Evolutionary conservation across 768 basidiomycete genomes (phyloP).

Genomic region (Tulasnella sp.): DNA sequence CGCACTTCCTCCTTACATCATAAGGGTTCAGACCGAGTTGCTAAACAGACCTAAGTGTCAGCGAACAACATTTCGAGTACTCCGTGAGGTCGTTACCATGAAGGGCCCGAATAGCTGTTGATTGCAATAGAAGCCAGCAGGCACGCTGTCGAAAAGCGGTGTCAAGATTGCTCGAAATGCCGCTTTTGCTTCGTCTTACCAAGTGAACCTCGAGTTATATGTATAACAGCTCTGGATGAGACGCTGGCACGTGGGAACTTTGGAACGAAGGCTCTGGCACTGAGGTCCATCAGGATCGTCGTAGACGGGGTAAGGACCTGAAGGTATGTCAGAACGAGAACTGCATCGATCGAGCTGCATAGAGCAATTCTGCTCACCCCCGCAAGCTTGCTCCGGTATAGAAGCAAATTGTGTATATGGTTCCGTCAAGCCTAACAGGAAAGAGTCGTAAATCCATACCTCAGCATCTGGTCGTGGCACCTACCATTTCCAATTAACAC

Average conservation of each 20-base stretch:
- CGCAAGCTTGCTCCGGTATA: constrained; percentile 69
- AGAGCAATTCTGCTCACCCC: constrained; percentile 27
- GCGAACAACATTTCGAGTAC: neutral
- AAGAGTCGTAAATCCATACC: neutral
- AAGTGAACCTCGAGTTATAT: constrained; percentile 46
- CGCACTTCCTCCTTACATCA: constrained; percentile 68
- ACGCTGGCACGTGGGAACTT: constrained; percentile 61
- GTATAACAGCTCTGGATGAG: constrained; percentile 61
- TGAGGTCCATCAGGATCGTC: constrained; percentile 49
- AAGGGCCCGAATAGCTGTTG: constrained; percentile 58
- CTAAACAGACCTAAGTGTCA: constrained; percentile 26
- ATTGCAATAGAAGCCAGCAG: constrained; percentile 71
- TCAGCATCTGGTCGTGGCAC: neutral
- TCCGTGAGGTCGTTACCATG: constrained; percentile 39
- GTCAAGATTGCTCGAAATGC: neutral
- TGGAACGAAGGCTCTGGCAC: constrained; percentile 48
- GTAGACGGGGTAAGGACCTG: constrained; percentile 63
- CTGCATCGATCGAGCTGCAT: neutral
- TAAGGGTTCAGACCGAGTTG: constrained; percentile 74
- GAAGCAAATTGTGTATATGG: constrained; percentile 68
- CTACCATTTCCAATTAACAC: constrained; percentile 77
- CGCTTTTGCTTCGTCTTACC: constrained; percentile 18
- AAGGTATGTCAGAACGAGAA: constrained; percentile 23
- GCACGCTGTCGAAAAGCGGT: constrained; percentile 31
- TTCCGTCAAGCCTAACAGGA: constrained; percentile 46